Evolutionary conservation across 1,284 basidiomycete genomes (phyloP).

Genomic region (Ustanciosporium gigantosporum): DNA sequence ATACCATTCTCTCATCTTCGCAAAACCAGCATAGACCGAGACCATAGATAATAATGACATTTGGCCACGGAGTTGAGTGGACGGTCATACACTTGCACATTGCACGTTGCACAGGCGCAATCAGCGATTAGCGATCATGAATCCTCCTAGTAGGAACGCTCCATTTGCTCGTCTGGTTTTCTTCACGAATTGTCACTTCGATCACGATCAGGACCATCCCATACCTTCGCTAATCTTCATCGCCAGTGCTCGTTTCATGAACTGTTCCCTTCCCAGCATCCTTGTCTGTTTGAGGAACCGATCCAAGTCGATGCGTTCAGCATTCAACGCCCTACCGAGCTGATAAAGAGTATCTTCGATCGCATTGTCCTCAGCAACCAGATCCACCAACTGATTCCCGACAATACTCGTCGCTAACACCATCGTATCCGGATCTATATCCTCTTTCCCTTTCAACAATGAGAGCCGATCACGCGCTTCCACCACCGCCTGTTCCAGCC

Average conservation of each 20-base stretch:
- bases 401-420: slow-evolving; percentile 53
- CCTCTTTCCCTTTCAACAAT: slow-evolving; percentile 61
- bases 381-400: slow-evolving; percentile 71
- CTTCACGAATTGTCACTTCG: no score
- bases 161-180: no score
- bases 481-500: slow-evolving; percentile 70
- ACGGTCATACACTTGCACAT: no score
- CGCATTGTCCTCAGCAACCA: slow-evolving; percentile 97
- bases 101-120: no score
- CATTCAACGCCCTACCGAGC: slow-evolving; percentile 86
- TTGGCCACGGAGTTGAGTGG: no score
- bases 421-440: slow-evolving; percentile 46
- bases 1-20: no score
- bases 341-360: slow-evolving; percentile 98
- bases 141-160: no score
- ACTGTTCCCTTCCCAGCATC: slow-evolving; percentile 56
- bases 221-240: slow-evolving; percentile 51
- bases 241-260: slow-evolving; percentile 54
- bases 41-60: no score
- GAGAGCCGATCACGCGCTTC: slow-evolving; percentile 72
- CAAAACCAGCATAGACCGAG: no score
- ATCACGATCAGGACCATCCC: slow-evolving; percentile 47
- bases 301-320: slow-evolving; percentile 66
- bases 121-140: no score
- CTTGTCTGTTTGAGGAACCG: slow-evolving; percentile 57